Percentiles rank a stretch among this genome's conserved stretches.
phyloP scores from a whole-genome alignment of 1,284 basidiomycete genomes.

The Irpex sp. region DNA sequence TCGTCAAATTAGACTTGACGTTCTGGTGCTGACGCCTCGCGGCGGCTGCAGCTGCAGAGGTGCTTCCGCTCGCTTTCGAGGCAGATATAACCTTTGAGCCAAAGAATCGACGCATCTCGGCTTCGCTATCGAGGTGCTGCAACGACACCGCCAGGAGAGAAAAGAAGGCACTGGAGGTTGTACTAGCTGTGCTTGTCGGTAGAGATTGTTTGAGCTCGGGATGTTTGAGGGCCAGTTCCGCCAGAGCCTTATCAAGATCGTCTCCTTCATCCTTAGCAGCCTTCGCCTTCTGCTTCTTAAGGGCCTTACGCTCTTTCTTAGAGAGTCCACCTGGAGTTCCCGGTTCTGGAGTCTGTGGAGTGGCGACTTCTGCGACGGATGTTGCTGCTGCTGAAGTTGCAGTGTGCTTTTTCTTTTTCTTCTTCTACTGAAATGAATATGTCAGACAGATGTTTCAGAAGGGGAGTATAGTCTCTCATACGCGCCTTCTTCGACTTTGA shows the following conservation, averaged over 20 bases:
- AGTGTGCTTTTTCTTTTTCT: slow-evolving; percentile 50
- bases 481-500: slow-evolving; percentile 46
- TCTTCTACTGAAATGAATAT: slow-evolving; percentile 33
- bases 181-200: slow-evolving; percentile 19
- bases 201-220: slow-evolving; percentile 46
- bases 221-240: slow-evolving; percentile 77
- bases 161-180: slow-evolving; percentile 38
- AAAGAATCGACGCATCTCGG: slow-evolving; percentile 89
- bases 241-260: slow-evolving; percentile 80
- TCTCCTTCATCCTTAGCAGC: slow-evolving; percentile 63
- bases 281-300: slow-evolving; percentile 62
- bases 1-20: slow-evolving; percentile 59
- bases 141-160: slow-evolving; percentile 73
- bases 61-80: slow-evolving; percentile 38
- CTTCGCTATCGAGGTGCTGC: slow-evolving; percentile 79
- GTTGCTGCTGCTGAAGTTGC: slow-evolving; percentile 12
- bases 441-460: neutral
- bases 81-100: slow-evolving; percentile 81
- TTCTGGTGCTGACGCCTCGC: slow-evolving; percentile 23
- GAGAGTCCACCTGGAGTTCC: slow-evolving; percentile 25
- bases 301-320: slow-evolving; percentile 36
- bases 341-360: slow-evolving; percentile 12
- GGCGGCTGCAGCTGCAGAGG: slow-evolving; percentile 16
- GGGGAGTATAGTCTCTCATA: slow-evolving; percentile 14
- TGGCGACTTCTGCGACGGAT: slow-evolving; percentile 33